These are phyloP conservation scores for Russula sp. DNA, from an alignment of 768 basidiomycete species.

Conservation along the genomic window DNA sequence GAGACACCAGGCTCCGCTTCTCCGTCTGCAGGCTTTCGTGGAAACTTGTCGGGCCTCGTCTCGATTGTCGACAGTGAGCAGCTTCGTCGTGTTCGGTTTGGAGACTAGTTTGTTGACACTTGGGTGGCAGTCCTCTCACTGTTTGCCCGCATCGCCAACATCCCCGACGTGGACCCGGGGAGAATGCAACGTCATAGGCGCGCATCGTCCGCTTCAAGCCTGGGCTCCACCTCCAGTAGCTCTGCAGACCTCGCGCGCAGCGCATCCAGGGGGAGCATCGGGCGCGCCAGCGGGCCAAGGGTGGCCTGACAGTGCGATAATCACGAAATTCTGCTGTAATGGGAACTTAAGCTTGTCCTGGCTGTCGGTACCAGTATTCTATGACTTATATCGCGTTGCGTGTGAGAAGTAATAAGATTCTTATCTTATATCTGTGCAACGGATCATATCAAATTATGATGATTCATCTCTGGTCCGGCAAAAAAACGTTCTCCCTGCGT, in stretches of 20 bases:
- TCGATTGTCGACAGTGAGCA: slow-evolving; percentile 72
- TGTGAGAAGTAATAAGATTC: background rate
- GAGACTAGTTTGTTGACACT: background rate
- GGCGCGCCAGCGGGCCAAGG: background rate
- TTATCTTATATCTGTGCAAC: too few relatives aligned
- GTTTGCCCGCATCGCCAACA: slow-evolving; percentile 68
- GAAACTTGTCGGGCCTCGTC: slow-evolving; percentile 64
- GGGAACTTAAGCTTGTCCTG: background rate
- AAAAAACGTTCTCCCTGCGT: background rate
- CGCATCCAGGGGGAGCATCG: slow-evolving; percentile 14
- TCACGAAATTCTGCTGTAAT: background rate
- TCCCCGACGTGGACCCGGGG: slow-evolving; percentile 68
- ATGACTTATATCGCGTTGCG: background rate
- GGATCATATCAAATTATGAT: background rate
- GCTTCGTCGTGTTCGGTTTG: slow-evolving; percentile 9
- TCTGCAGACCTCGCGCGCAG: slow-evolving; percentile 12
- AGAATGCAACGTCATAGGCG: slow-evolving; percentile 74
- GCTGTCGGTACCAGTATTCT: background rate
- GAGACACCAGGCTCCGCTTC: slow-evolving; percentile 48
- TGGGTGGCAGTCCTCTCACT: slow-evolving; percentile 55
- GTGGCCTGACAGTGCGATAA: background rate
- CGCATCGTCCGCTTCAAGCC: slow-evolving; percentile 58
- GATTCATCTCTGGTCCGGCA: background rate
- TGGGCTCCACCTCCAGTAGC: slow-evolving; percentile 18
- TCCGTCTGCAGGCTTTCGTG: slow-evolving; percentile 38